phyloP scores from a whole-genome alignment of 2,329 filamentous ascomycete species.

The Fusarium longipes region DNA sequence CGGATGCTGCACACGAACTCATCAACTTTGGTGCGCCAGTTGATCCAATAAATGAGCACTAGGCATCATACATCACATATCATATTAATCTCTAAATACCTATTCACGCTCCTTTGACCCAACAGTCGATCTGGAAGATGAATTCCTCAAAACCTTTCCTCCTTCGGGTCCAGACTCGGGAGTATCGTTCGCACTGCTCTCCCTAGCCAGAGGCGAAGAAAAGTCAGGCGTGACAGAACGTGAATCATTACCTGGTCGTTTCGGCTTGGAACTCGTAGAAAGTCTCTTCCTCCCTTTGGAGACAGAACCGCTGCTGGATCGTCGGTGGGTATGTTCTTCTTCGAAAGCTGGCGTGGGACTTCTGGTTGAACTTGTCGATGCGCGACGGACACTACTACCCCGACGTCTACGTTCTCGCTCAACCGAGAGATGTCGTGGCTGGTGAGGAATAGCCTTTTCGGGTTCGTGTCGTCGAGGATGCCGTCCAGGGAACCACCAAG shows the following conservation, averaged over 20 bases:
- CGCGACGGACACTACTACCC: conserved; percentile 64
- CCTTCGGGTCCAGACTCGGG: conserved; percentile 39
- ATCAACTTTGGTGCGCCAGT: not conserved
- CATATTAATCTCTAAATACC: conserved; percentile 2
- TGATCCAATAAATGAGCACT: not conserved
- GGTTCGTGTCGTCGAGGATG: conserved; percentile 50
- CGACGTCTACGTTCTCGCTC: conserved; percentile 62
- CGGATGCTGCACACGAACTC: conserved; percentile 13
- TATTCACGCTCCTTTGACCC: conserved; percentile 30
- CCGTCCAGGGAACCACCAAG: conserved; percentile 87
- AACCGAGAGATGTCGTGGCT: conserved; percentile 56
- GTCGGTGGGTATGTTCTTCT: conserved; percentile 58
- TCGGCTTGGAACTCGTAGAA: conserved; percentile 56
- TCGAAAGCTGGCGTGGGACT: conserved; percentile 63
- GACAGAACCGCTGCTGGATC: conserved; percentile 60
- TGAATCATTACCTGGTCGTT: conserved; percentile 59
- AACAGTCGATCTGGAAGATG: conserved; percentile 39
- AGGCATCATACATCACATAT: not conserved
- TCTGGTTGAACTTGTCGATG: conserved; percentile 63
- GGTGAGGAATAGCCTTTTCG: conserved; percentile 52
- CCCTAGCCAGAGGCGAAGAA: conserved; percentile 64
- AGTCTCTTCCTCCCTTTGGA: conserved; percentile 65
- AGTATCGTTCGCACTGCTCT: conserved; percentile 53
- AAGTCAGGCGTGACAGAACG: conserved; percentile 66
- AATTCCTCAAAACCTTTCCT: conserved; percentile 40